Evolutionary conservation across 2,329 filamentous ascomycete species (phyloP).

Genomic region (Neocucurbitaria cava): DNA sequence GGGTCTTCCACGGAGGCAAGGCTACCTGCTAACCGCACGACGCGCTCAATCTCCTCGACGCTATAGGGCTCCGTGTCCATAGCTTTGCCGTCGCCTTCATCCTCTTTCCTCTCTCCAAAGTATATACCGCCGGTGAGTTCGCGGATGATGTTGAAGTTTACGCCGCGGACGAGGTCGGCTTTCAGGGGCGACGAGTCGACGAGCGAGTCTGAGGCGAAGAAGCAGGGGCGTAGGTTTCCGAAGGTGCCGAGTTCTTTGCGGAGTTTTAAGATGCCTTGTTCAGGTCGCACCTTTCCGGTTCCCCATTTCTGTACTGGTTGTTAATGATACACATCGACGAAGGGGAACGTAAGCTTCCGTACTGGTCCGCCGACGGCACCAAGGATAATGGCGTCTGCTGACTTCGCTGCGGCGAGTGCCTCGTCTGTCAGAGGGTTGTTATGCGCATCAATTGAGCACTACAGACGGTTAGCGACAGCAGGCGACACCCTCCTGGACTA

Average conservation of each 20-base stretch:
- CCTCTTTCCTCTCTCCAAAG: constrained; percentile 88
- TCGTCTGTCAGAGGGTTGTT: constrained; percentile 81
- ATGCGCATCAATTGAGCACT: constrained; percentile 88
- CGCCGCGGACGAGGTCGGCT: constrained; percentile 81
- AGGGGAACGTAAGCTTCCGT: constrained; percentile 36
- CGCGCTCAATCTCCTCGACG: constrained; percentile 83
- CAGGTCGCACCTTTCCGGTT: constrained; percentile 83
- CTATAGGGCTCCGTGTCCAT: constrained; percentile 89
- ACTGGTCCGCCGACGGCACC: constrained; percentile 93
- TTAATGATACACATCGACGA: constrained; percentile 9
- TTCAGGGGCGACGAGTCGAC: constrained; percentile 88
- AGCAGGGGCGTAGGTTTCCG: constrained; percentile 94
- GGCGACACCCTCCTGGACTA: constrained; percentile 28
- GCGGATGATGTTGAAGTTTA: constrained; percentile 90
- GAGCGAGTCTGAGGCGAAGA: constrained; percentile 81
- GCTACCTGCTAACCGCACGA: constrained; percentile 81
- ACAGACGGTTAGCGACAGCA: constrained; percentile 5
- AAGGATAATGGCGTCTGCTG: constrained; percentile 87
- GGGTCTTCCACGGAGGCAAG: constrained; percentile 80
- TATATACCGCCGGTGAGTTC: constrained; percentile 94
- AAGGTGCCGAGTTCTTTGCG: constrained; percentile 94
- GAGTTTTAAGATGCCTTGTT: constrained; percentile 88
- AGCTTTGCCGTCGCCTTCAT: constrained; percentile 75
- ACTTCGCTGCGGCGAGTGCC: constrained; percentile 81
- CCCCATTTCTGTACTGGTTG: constrained; percentile 76